These are phyloP conservation scores for Fusarium equiseti DNA, from an alignment of 2,329 filamentous ascomycete species.

Conservation along the genomic window DNA sequence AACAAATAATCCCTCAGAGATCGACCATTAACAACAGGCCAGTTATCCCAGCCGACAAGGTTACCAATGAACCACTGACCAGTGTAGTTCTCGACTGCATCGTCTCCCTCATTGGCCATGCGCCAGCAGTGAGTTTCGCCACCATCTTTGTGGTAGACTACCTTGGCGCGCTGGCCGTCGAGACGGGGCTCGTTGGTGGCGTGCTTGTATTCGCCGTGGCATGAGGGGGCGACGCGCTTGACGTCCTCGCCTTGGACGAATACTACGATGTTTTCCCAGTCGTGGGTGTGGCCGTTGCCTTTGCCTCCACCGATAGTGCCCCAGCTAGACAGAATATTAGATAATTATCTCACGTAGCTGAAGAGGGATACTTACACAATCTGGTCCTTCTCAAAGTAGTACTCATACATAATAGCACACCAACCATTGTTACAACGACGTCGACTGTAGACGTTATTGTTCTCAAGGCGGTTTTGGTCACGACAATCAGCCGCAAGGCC, in stretches of 20 bases:
- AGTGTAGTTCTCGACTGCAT: conserved; percentile 50
- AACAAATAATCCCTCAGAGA: conserved; percentile 17
- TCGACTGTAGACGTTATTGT: conserved; percentile 49
- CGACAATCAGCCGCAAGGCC: conserved; percentile 42
- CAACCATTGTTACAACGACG: conserved; percentile 51
- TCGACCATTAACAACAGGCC: conserved; percentile 40
- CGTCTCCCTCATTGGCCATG: conserved; percentile 46
- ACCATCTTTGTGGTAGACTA: conserved; percentile 56
- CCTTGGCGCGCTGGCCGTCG: conserved; percentile 49
- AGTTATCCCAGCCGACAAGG: conserved; percentile 40
- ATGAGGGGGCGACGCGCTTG: conserved; percentile 26
- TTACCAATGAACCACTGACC: conserved; percentile 51
- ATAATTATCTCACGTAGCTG: no score
- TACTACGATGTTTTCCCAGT: conserved; percentile 33
- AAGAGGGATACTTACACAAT: background rate
- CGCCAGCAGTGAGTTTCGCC: conserved; percentile 53
- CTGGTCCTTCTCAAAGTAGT: conserved; percentile 31
- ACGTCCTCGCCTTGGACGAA: conserved; percentile 31
- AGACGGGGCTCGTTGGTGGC: conserved; percentile 14
- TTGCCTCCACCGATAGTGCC: conserved; percentile 1
- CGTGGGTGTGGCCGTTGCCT: conserved; percentile 25
- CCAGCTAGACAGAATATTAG: no score
- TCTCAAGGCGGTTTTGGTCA: conserved; percentile 43
- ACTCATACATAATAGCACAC: conserved; percentile 50
- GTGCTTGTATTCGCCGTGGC: conserved; percentile 20